These are phyloP conservation scores for Diaporthe sp. DNA, from an alignment of 2,329 filamentous ascomycete genomes.

Conservation along the genomic window DNA sequence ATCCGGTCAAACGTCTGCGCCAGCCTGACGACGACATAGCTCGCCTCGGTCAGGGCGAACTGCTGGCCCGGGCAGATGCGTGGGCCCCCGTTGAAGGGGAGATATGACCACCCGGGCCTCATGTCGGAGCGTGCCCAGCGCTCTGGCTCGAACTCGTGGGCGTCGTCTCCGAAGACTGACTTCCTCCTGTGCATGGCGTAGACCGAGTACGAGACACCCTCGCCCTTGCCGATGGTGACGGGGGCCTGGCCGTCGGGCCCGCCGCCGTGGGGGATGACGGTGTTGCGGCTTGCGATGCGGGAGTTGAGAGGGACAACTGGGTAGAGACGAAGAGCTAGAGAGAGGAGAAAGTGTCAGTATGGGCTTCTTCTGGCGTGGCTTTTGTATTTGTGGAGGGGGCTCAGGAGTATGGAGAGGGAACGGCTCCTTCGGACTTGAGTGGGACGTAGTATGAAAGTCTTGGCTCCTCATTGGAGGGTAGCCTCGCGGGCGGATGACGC, in stretches of 20 bases:
- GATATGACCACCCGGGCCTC: conserved; percentile 59
- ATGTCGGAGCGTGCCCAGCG: conserved; percentile 15
- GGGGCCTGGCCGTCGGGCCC: conserved; percentile 53
- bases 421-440: not conserved
- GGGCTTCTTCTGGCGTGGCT: not conserved
- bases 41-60: conserved; percentile 69
- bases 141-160: conserved; percentile 25
- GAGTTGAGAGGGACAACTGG: conserved; percentile 59
- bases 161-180: conserved; percentile 11
- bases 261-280: conserved; percentile 60
- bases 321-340: conserved; percentile 56
- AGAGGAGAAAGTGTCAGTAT: not conserved
- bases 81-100: conserved; percentile 69
- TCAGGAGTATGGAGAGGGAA: not conserved
- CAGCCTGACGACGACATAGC: conserved; percentile 51
- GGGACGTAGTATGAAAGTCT: not conserved
- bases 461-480: not conserved
- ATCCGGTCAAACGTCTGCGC: conserved; percentile 19
- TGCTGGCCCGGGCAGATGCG: conserved; percentile 70
- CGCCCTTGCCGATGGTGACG: conserved; percentile 6
- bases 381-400: not conserved
- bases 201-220: not conserved
- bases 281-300: conserved; percentile 58
- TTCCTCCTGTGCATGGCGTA: conserved; percentile 24
- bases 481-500: not conserved